phyloP scores from a whole-genome alignment of 352 stramenopile genomes.

The Phytophthora cryptogea region DNA sequence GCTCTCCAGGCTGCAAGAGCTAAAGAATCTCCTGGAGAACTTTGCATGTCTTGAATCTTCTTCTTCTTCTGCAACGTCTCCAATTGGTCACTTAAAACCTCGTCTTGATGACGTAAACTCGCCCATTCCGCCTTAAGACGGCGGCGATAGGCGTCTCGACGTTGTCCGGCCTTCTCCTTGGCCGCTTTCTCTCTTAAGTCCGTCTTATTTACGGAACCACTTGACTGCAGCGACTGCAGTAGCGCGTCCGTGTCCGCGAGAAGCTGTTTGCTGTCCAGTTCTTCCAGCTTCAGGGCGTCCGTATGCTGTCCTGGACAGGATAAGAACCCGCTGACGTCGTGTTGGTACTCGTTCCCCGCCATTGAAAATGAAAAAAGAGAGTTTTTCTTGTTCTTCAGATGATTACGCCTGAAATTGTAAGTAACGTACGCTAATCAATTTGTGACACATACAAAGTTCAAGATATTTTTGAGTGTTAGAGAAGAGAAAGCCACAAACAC shows the following conservation, averaged over 20 bases:
- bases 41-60: conserved; percentile 6
- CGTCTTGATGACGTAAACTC: conserved; percentile 24
- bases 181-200: conserved; percentile 6
- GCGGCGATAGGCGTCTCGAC: conserved; percentile 35
- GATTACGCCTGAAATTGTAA: neutral
- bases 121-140: conserved; percentile 35
- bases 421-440: neutral
- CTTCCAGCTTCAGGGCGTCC: conserved; percentile 9
- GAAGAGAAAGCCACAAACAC: neutral
- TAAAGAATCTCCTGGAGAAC: conserved; percentile 6
- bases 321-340: conserved; percentile 10
- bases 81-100: conserved; percentile 17
- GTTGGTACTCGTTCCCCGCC: conserved; percentile 13
- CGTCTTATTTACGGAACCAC: neutral
- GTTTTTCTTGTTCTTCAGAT: neutral
- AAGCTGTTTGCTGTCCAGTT: conserved; percentile 24
- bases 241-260: conserved; percentile 25
- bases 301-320: neutral
- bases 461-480: neutral
- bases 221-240: conserved; percentile 8
- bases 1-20: conserved; percentile 23
- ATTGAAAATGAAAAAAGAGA: conserved; percentile 6
- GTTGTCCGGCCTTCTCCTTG: conserved; percentile 22
- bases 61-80: conserved; percentile 20
- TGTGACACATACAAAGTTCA: neutral